Evolutionary conservation across 2,329 filamentous ascomycete genomes (phyloP).

Genomic region (Teratosphaeria zuluensis): DNA sequence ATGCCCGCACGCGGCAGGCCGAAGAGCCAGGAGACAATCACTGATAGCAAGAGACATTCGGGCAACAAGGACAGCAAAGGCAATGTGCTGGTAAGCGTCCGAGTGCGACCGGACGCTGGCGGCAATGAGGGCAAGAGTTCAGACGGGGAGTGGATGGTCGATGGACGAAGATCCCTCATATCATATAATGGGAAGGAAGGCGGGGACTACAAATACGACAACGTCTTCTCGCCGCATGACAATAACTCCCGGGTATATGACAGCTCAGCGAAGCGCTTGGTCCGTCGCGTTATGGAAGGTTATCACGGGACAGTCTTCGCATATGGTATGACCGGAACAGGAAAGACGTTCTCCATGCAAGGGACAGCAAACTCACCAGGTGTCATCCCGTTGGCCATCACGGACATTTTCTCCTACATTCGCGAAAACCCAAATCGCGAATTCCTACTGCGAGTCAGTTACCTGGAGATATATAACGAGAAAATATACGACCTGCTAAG

Average conservation of each 20-base stretch:
- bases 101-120: conserved; percentile 74
- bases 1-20: conserved; percentile 34
- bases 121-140: conserved; percentile 49
- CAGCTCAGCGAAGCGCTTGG: conserved; percentile 81
- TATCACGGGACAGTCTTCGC: conserved; percentile 98
- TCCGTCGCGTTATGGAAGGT: conserved; percentile 95
- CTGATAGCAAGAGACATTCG: conserved; percentile 22
- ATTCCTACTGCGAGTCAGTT: conserved; percentile 90
- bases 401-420: conserved; percentile 98
- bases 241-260: conserved; percentile 95
- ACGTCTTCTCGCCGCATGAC: conserved; percentile 89
- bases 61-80: conserved; percentile 66
- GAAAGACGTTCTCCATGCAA: conserved; percentile 99
- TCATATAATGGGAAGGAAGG: conserved; percentile 80
- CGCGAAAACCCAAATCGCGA: conserved; percentile 91
- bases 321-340: conserved; percentile 97
- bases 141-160: conserved; percentile 85
- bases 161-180: conserved; percentile 71
- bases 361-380: conserved; percentile 90
- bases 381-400: conserved; percentile 94
- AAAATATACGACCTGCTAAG: conserved; percentile 89
- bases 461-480: conserved; percentile 98
- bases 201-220: conserved; percentile 91
- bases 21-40: conserved; percentile 21
- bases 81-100: conserved; percentile 90